Evolutionary conservation across 148 eudicot species (phyloP).

Genomic region (Dianthus caryophyllus): DNA sequence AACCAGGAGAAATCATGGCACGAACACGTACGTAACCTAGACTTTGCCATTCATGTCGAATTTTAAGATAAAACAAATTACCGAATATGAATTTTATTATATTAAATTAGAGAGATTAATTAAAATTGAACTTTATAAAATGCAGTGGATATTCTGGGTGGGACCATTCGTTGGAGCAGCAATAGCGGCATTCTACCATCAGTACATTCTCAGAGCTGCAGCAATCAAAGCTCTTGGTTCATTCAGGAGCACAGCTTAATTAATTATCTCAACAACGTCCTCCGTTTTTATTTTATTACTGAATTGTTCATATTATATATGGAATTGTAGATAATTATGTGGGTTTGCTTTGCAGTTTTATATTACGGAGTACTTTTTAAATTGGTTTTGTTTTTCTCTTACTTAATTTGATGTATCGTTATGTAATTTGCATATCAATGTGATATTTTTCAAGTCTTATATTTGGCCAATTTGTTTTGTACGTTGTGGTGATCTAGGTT

Average conservation of each 20-base stretch:
- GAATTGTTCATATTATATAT: background rate
- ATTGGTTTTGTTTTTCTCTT: too few species aligned
- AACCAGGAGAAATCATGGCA: slow-evolving; percentile 59
- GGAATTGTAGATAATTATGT: slow-evolving; percentile 10
- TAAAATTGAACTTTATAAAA: background rate
- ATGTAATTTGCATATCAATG: background rate
- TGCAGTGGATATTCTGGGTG: slow-evolving; percentile 58
- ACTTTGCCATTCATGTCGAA: background rate
- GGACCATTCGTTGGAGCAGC: slow-evolving; percentile 55
- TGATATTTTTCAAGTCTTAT: background rate
- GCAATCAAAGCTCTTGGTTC: slow-evolving; percentile 58
- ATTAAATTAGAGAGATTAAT: background rate
- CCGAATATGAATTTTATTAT: too few species aligned
- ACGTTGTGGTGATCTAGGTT: background rate
- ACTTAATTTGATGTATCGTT: slow-evolving; percentile 1
- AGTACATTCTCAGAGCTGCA: slow-evolving; percentile 43
- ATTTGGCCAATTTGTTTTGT: background rate
- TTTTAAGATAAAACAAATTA: too few species aligned
- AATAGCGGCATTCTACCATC: slow-evolving; percentile 48
- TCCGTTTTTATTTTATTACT: too few species aligned
- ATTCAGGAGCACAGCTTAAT: slow-evolving; percentile 47
- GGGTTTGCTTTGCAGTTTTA: background rate
- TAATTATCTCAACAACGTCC: background rate
- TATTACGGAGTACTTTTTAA: background rate
- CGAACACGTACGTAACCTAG: slow-evolving; percentile 43